Conservation (phyloP, 2,329 filamentous ascomycete species). For the Cercospora sp. region DNA sequence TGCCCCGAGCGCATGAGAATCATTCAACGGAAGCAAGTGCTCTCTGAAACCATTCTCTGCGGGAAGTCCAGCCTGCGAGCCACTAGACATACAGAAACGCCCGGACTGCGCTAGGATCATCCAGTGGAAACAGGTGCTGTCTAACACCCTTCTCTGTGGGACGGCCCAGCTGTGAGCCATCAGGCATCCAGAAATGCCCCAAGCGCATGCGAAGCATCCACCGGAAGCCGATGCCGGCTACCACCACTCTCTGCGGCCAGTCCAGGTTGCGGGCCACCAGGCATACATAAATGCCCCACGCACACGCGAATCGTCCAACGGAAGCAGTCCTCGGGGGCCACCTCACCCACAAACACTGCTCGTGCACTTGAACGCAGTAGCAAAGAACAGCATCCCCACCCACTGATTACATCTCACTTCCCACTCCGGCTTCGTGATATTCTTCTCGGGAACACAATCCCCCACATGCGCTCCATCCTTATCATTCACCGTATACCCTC, state of each 20-base stretch:
- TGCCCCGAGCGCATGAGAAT: background rate
- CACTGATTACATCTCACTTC: slow-evolving; percentile 24
- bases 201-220: background rate
- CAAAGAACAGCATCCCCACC: slow-evolving; percentile 28
- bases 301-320: background rate
- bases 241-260: background rate
- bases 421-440: background rate
- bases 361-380: slow-evolving; percentile 23
- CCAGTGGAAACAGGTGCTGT: background rate
- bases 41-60: background rate
- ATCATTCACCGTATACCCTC: slow-evolving; percentile 20
- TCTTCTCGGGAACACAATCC: slow-evolving; percentile 20
- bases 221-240: background rate
- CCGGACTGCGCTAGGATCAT: no score
- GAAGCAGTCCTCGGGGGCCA: background rate
- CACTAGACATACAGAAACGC: background rate
- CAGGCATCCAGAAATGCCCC: background rate
- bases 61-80: background rate
- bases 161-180: background rate
- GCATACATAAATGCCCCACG: background rate
- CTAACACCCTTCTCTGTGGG: background rate
- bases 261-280: background rate
- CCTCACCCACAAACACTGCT: slow-evolving; percentile 21
- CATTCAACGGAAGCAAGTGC: background rate
- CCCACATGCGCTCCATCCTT: slow-evolving; percentile 18